Conservation (phyloP, 2,329 filamentous ascomycete species). For the Fonsecaea pugnacius region DNA sequence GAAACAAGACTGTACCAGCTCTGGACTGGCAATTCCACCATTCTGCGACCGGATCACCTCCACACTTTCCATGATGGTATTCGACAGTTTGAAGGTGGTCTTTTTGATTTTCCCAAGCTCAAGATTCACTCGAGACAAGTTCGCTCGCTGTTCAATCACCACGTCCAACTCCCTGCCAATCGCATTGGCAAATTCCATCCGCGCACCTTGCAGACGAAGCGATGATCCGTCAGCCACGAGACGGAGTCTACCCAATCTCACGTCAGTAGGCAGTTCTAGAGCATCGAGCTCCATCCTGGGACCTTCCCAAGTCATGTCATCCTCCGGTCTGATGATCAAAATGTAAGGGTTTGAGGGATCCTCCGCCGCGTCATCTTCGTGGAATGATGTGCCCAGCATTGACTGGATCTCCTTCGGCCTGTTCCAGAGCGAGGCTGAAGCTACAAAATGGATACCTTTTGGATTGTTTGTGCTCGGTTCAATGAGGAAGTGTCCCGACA, state of each 20-base stretch:
- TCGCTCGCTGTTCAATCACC: slow-evolving; percentile 88
- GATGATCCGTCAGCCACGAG: slow-evolving; percentile 88
- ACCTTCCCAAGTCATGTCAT: slow-evolving; percentile 79
- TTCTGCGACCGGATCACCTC: slow-evolving; percentile 89
- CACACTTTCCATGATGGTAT: slow-evolving; percentile 98
- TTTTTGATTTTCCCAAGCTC: slow-evolving; percentile 93
- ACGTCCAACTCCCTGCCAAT: slow-evolving; percentile 85
- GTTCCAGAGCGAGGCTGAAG: slow-evolving; percentile 75
- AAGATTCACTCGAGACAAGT: slow-evolving; percentile 86
- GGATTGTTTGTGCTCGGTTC: slow-evolving; percentile 68
- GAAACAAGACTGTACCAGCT: slow-evolving; percentile 96
- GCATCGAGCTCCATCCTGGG: slow-evolving; percentile 72
- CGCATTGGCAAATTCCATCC: slow-evolving; percentile 74
- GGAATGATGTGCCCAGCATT: slow-evolving; percentile 79
- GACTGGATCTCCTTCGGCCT: slow-evolving; percentile 81
- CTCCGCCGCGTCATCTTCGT: slow-evolving; percentile 69
- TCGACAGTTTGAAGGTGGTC: slow-evolving; percentile 93
- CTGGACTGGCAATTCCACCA: slow-evolving; percentile 81
- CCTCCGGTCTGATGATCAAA: slow-evolving; percentile 81
- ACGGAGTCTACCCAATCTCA: slow-evolving; percentile 83
- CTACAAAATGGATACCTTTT: slow-evolving; percentile 80
- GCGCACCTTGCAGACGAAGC: slow-evolving; percentile 75
- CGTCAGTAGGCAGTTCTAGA: slow-evolving; percentile 77
- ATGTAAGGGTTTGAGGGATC: slow-evolving; percentile 82
- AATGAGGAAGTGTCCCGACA: slow-evolving; percentile 85